phyloP scores from a whole-genome alignment of 2,329 filamentous ascomycete genomes.

The Aspergillus novoparasiticus region DNA sequence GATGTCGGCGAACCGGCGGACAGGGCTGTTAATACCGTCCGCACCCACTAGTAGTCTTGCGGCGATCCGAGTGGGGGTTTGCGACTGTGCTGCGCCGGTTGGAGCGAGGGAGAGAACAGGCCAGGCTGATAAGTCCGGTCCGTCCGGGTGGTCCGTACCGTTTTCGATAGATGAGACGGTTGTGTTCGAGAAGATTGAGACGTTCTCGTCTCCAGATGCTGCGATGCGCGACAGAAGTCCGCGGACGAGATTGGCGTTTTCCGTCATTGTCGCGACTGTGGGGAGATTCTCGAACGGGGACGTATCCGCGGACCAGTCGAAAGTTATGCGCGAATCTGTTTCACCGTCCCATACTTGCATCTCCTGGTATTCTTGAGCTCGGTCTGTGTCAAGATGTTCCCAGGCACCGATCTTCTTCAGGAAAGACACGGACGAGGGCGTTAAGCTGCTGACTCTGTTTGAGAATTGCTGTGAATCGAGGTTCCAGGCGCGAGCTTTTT shows the following conservation, averaged over 20 bases:
- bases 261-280: constrained; percentile 92
- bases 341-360: constrained; percentile 99
- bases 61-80: constrained; percentile 59
- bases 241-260: constrained; percentile 86
- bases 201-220: constrained; percentile 60
- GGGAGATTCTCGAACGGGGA: constrained; percentile 51
- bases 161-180: constrained; percentile 79
- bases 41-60: constrained; percentile 88
- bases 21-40: constrained; percentile 92
- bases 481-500: constrained; percentile 67
- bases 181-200: constrained; percentile 74
- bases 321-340: constrained; percentile 82
- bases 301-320: constrained; percentile 67
- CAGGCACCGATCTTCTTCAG: constrained; percentile 83
- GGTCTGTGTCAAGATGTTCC: constrained; percentile 69
- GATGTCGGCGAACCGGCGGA: constrained; percentile 86
- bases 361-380: constrained; percentile 85
- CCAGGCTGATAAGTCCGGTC: constrained; percentile 81
- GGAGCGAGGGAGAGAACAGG: constrained; percentile 76
- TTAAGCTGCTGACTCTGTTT: constrained; percentile 94
- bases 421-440: constrained; percentile 82
- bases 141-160: constrained; percentile 67
- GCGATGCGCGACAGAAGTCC: constrained; percentile 73
- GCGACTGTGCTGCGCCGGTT: constrained; percentile 35
- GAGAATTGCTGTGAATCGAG: constrained; percentile 73